Evolutionary conservation across 2,329 filamentous ascomycete genomes (phyloP).

Genomic region (Trichophyton benhamiae): DNA sequence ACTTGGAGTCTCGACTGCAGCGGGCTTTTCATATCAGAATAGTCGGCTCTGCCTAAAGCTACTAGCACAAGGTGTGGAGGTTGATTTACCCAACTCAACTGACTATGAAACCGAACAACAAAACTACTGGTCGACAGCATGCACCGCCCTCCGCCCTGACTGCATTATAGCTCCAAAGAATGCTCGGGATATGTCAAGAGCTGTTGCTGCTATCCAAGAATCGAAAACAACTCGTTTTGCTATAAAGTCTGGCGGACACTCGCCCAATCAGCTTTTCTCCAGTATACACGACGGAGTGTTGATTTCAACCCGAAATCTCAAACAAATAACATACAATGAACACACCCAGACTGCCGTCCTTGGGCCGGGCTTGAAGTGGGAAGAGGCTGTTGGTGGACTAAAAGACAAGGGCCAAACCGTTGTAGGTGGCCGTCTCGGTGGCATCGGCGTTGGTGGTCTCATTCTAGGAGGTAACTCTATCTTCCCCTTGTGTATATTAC

Average conservation of each 20-base stretch:
- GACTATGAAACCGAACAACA: constrained; percentile 6
- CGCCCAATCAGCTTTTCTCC: constrained; percentile 36
- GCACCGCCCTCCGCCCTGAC: constrained; percentile 21
- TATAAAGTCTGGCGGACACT: constrained; percentile 41
- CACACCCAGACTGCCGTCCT: constrained; percentile 29
- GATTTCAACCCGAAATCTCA: constrained; percentile 35
- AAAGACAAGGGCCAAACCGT: constrained; percentile 23
- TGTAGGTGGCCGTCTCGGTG: constrained; percentile 37
- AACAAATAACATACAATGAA: constrained; percentile 25
- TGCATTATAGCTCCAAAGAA: constrained; percentile 40
- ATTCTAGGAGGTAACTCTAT: constrained; percentile 32
- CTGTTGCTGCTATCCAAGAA: constrained; percentile 40
- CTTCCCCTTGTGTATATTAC: neutral
- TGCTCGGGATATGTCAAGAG: constrained; percentile 40
- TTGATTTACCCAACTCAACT: neutral
- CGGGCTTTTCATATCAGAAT: neutral
- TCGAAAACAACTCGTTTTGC: constrained; percentile 40
- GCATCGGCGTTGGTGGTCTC: constrained; percentile 38
- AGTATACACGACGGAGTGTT: constrained; percentile 35
- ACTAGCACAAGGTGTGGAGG: neutral
- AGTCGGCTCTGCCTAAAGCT: constrained; percentile 3
- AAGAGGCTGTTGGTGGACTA: constrained; percentile 23
- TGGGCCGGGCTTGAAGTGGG: constrained; percentile 27
- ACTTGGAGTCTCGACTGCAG: neutral
- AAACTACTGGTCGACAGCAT: constrained; percentile 7